These are phyloP conservation scores for Omphalotus olearius DNA, from an alignment of 1,284 basidiomycete species.

Conservation along the genomic window DNA sequence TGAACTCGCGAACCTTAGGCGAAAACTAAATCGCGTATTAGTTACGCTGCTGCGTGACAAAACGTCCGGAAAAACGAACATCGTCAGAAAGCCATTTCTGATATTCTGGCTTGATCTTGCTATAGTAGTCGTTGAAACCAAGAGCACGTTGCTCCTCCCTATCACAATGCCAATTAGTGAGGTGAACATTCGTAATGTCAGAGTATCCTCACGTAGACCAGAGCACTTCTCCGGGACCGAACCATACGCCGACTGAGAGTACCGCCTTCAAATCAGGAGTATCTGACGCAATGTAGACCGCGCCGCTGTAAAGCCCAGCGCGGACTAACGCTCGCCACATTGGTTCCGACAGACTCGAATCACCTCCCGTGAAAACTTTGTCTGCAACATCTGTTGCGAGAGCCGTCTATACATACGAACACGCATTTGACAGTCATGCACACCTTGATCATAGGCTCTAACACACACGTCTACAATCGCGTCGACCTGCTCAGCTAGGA, in stretches of 20 bases:
- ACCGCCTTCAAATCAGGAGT: neutral
- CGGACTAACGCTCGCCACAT: slow-evolving; percentile 4
- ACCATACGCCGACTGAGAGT: slow-evolving; percentile 3
- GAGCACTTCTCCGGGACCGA: slow-evolving; percentile 3
- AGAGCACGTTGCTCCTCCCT: slow-evolving; percentile 4
- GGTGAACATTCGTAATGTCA: neutral
- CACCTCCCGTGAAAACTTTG: slow-evolving; percentile 3
- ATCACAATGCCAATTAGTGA: neutral
- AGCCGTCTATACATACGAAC: neutral
- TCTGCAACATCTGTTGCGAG: neutral
- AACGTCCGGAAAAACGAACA: neutral
- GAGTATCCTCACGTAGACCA: neutral
- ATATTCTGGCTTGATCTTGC: neutral
- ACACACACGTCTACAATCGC: slow-evolving; percentile 3
- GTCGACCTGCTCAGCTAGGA: neutral
- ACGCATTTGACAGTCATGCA: neutral
- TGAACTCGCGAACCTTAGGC: slow-evolving; percentile 3
- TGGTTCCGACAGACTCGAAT: neutral
- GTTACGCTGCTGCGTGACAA: too few species aligned
- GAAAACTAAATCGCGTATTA: neutral
- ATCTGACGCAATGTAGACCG: neutral
- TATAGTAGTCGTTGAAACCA: neutral
- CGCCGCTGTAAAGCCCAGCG: slow-evolving; percentile 3
- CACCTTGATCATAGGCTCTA: neutral
- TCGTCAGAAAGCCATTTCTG: neutral